Evolutionary conservation across 805 yeast genomes (phyloP).

Genomic region (Ogataea paradorogensis): DNA sequence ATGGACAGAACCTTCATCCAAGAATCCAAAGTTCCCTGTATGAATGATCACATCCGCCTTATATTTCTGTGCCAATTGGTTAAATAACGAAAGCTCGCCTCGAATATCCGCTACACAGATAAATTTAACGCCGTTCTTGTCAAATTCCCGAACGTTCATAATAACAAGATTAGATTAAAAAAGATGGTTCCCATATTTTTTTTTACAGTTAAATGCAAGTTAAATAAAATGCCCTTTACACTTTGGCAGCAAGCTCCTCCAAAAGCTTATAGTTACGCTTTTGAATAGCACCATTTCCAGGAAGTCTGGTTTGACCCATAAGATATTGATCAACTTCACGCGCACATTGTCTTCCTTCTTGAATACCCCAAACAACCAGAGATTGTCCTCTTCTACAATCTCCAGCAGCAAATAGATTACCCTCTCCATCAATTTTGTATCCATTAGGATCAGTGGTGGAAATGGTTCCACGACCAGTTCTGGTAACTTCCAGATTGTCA

Average conservation of each 20-base stretch:
- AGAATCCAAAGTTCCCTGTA: slow-evolving; percentile 79
- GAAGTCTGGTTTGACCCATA: slow-evolving; percentile 77
- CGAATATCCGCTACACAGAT: slow-evolving; percentile 52
- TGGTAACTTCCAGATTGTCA: slow-evolving; percentile 61
- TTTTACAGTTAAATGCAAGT: slow-evolving; percentile 2
- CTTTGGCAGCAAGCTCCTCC: slow-evolving; percentile 71
- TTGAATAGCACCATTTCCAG: slow-evolving; percentile 91
- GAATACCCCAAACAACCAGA: slow-evolving; percentile 98
- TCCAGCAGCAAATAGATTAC: slow-evolving; percentile 90
- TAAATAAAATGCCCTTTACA: slow-evolving; percentile 27
- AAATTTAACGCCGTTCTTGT: slow-evolving; percentile 23
- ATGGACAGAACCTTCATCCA: slow-evolving; percentile 54
- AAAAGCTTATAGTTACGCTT: slow-evolving; percentile 75
- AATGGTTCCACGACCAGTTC: slow-evolving; percentile 85
- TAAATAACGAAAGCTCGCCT: slow-evolving; percentile 49
- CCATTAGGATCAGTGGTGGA: slow-evolving; percentile 56
- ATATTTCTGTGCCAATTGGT: slow-evolving; percentile 45
- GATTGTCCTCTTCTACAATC: slow-evolving; percentile 99
- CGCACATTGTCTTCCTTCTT: slow-evolving; percentile 99
- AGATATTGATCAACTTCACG: slow-evolving; percentile 81
- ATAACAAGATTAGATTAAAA: slow-evolving; percentile 1
- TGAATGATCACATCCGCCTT: slow-evolving; percentile 56
- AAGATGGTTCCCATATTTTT: not conserved
- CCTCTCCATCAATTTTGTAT: slow-evolving; percentile 62
- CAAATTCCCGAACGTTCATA: slow-evolving; percentile 15